phyloP scores from a whole-genome alignment of 768 basidiomycete genomes.

The Lepiota brunneoincarnata region DNA sequence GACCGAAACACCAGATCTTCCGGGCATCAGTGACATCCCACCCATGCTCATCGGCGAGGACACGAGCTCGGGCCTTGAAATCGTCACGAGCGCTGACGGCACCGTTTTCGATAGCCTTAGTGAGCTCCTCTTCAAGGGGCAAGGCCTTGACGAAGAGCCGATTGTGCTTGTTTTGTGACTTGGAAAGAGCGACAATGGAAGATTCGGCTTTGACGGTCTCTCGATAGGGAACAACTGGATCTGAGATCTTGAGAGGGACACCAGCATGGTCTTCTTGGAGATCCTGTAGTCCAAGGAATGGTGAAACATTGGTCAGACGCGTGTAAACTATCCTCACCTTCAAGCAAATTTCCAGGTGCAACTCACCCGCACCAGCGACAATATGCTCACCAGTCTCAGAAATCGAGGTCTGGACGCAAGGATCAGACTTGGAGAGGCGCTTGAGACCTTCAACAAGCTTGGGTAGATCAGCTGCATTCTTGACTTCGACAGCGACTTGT shows the following conservation, averaged over 20 bases:
- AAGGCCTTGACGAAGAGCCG: slow-evolving; percentile 92
- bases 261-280: slow-evolving; percentile 99
- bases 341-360: slow-evolving; percentile 99
- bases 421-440: slow-evolving; percentile 99
- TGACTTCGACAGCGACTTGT: slow-evolving; percentile 98
- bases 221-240: slow-evolving; percentile 95
- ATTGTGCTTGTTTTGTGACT: slow-evolving; percentile 99
- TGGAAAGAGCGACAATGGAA: slow-evolving; percentile 92
- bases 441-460: slow-evolving; percentile 99
- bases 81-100: slow-evolving; percentile 90
- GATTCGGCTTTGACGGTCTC: slow-evolving; percentile 98
- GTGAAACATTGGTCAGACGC: background rate
- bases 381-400: slow-evolving; percentile 94
- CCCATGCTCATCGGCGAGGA: slow-evolving; percentile 92
- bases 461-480: slow-evolving; percentile 98
- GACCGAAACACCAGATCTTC: slow-evolving; percentile 99
- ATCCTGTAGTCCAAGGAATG: slow-evolving; percentile 52
- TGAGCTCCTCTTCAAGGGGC: slow-evolving; percentile 93
- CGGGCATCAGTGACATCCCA: slow-evolving; percentile 99
- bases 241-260: slow-evolving; percentile 97
- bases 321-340: slow-evolving; percentile 53
- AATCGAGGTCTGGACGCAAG: slow-evolving; percentile 97
- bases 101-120: slow-evolving; percentile 88
- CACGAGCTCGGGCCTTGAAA: slow-evolving; percentile 93
- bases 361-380: slow-evolving; percentile 98